Percentiles rank a stretch among this genome's conserved stretches.
These are phyloP conservation scores for Cephalotrichum gorgonifer DNA, from an alignment of 2,329 filamentous ascomycete genomes.

Conservation along the genomic window DNA sequence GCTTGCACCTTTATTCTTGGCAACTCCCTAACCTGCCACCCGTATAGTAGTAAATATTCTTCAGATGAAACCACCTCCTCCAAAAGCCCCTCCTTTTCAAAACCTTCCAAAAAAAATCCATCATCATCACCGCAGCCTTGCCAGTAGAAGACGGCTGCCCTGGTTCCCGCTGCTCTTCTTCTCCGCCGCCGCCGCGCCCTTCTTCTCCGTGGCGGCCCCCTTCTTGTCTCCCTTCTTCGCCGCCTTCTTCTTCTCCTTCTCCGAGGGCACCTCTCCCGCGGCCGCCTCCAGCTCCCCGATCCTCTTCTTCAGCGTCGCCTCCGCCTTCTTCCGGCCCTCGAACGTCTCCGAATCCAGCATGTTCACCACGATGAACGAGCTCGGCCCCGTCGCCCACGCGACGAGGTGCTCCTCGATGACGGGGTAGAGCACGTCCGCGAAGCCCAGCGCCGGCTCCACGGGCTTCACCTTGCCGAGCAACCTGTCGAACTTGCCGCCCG, in stretches of 20 bases:
- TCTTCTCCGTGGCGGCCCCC: constrained; percentile 17
- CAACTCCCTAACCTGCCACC: too few relatives aligned
- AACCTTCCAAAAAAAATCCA: constrained; percentile 1
- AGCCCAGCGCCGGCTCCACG: constrained; percentile 67
- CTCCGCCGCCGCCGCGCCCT: constrained; percentile 20
- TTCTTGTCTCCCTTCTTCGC: constrained; percentile 33
- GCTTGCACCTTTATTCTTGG: too few relatives aligned
- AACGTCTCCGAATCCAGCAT: constrained; percentile 70
- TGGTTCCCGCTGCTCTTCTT: constrained; percentile 42
- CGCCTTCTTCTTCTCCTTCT: constrained; percentile 33
- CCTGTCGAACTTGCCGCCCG: constrained; percentile 78
- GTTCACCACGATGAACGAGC: constrained; percentile 77
- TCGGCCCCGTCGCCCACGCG: constrained; percentile 76
- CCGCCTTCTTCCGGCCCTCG: constrained; percentile 52
- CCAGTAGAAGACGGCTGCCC: constrained; percentile 50
- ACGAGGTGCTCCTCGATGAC: constrained; percentile 66
- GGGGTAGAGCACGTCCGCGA: constrained; percentile 72
- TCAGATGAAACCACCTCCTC: background rate
- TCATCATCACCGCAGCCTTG: constrained; percentile 32
- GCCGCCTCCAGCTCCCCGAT: constrained; percentile 62
- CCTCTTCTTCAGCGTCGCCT: constrained; percentile 61
- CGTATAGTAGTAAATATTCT: background rate
- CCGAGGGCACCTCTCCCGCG: constrained; percentile 50
- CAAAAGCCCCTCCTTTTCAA: background rate
- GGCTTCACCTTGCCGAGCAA: constrained; percentile 59